Percentiles rank a stretch among this genome's conserved stretches.
phyloP scores from a whole-genome alignment of 768 basidiomycete genomes.

The Pleurotus sapidus region DNA sequence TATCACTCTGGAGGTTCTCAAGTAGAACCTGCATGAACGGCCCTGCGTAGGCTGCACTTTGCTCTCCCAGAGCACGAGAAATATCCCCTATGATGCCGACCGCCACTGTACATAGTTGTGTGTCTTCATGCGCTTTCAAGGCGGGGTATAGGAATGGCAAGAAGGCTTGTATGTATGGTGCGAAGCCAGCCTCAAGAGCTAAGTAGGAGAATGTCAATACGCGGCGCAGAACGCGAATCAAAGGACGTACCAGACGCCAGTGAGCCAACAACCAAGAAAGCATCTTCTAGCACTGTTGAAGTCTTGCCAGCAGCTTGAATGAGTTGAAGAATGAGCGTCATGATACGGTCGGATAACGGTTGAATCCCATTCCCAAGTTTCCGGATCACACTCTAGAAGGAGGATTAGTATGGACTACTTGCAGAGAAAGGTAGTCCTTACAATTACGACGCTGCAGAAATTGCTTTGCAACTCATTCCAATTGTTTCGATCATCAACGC shows the following conservation, averaged over 20 bases:
- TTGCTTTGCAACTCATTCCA: conserved; percentile 99
- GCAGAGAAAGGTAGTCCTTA: conserved; percentile 21
- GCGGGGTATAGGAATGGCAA: conserved; percentile 85
- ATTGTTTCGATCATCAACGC: conserved; percentile 94
- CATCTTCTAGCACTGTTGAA: conserved; percentile 93
- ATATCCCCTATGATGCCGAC: conserved; percentile 96
- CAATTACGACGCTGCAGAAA: conserved; percentile 86
- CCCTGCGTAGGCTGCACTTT: conserved; percentile 77
- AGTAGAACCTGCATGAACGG: conserved; percentile 91
- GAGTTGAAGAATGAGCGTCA: conserved; percentile 85
- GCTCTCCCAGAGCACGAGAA: conserved; percentile 89
- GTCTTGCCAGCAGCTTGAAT: conserved; percentile 88
- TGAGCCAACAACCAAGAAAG: conserved; percentile 91
- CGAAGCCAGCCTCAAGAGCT: conserved; percentile 78
- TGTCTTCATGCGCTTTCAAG: conserved; percentile 90
- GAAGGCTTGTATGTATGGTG: conserved; percentile 83
- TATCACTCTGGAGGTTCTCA: conserved; percentile 87
- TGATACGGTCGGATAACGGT: conserved; percentile 90
- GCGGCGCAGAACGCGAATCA: too few relatives aligned
- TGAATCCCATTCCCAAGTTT: conserved; percentile 81
- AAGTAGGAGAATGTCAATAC: background rate
- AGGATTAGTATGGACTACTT: conserved; percentile 2
- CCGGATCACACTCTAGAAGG: conserved; percentile 74
- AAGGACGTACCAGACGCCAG: conserved; percentile 61
- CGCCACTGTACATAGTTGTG: conserved; percentile 92